Evolutionary conservation across 1,284 basidiomycete genomes (phyloP).

Genomic region (Ustilago shanxiensis): DNA sequence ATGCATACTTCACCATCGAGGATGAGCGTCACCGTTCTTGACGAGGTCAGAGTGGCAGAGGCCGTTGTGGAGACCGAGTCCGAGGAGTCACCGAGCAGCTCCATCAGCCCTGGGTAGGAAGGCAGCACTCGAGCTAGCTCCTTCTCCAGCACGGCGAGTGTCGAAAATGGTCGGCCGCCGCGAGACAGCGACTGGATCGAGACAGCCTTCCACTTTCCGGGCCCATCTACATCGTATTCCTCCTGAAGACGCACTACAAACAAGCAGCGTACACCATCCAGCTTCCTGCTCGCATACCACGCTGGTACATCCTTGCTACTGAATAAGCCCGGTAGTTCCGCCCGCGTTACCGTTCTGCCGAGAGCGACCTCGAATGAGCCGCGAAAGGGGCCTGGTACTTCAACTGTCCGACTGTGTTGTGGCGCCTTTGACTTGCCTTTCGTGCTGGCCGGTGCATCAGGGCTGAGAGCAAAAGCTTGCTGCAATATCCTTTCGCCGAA

Average conservation of each 20-base stretch:
- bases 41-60: too few species aligned
- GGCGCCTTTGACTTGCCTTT: not conserved
- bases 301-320: constrained; percentile 5
- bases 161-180: constrained; percentile 38
- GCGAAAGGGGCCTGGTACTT: constrained; percentile 9
- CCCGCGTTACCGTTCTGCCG: constrained; percentile 31
- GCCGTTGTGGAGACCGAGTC: not conserved
- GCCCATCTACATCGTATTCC: not conserved
- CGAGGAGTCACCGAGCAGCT: constrained; percentile 8
- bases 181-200: constrained; percentile 49
- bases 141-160: constrained; percentile 36
- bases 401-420: not conserved
- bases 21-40: constrained; percentile 31
- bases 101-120: constrained; percentile 18
- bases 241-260: constrained; percentile 35
- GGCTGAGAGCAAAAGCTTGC: constrained; percentile 21
- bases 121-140: constrained; percentile 33
- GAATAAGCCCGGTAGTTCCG: constrained; percentile 30
- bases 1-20: constrained; percentile 62
- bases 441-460: not conserved
- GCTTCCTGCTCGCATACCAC: constrained; percentile 59
- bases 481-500: constrained; percentile 43
- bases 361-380: constrained; percentile 49
- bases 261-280: constrained; percentile 60
- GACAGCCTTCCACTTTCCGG: constrained; percentile 17